A percentile compares a stretch with the other conserved stretches of the same genome.
These are phyloP conservation scores for Mrakia gelida DNA, from an alignment of 768 basidiomycete genomes.

Conservation along the genomic window DNA sequence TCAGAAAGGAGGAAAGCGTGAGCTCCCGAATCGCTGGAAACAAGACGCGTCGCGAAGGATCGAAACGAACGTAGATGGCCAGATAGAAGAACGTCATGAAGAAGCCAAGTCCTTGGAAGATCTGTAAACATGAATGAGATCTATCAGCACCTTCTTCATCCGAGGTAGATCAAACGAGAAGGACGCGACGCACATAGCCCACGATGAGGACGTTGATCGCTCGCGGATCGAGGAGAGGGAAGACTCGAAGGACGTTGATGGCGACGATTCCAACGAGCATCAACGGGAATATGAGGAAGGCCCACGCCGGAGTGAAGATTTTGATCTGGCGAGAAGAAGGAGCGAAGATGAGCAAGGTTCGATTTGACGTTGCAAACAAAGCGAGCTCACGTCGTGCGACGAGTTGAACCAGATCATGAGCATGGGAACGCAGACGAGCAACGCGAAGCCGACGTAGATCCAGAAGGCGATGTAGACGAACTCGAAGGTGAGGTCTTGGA, in stretches of 20 bases:
- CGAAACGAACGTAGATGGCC: neutral
- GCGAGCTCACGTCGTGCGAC: neutral
- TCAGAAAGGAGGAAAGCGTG: neutral
- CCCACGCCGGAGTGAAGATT: conserved; percentile 20
- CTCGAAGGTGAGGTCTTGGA: conserved; percentile 7
- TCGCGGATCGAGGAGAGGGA: conserved; percentile 8
- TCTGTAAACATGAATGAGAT: neutral
- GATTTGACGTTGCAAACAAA: too few species aligned
- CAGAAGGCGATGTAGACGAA: conserved; percentile 13
- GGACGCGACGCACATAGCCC: neutral
- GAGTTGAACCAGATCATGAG: conserved; percentile 12
- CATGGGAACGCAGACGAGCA: conserved; percentile 15
- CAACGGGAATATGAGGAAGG: conserved; percentile 11
- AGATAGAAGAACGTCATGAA: conserved; percentile 17
- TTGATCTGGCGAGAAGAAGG: neutral
- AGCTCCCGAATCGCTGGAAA: too few species aligned
- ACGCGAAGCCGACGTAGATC: conserved; percentile 4
- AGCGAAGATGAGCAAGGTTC: too few species aligned
- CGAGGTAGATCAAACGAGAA: neutral
- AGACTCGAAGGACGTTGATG: conserved; percentile 8
- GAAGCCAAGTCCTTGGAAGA: conserved; percentile 20
- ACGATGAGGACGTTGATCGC: conserved; percentile 12
- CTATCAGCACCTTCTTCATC: neutral
- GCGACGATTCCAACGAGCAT: conserved; percentile 21
- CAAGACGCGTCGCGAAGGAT: neutral